Evolutionary conservation across 2,329 filamentous ascomycete genomes (phyloP).

Genomic region (Penicillium sp.): DNA sequence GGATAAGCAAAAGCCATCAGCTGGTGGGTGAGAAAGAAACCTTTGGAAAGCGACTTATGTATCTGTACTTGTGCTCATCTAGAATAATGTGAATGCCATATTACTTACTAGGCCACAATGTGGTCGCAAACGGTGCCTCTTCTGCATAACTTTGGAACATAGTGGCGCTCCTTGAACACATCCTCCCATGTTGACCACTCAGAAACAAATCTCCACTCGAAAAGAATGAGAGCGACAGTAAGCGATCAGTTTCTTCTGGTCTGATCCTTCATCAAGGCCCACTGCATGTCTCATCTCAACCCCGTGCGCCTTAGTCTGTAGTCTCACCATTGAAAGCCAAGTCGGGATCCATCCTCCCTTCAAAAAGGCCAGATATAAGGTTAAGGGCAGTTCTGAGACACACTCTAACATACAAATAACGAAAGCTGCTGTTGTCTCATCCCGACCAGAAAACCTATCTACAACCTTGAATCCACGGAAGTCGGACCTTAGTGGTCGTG

Average conservation of each 20-base stretch:
- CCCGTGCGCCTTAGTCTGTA: background rate
- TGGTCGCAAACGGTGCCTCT: background rate
- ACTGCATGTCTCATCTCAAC: background rate
- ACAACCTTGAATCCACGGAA: slow-evolving; percentile 4
- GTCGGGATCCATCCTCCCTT: background rate
- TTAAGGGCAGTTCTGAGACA: background rate
- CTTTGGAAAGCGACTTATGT: background rate
- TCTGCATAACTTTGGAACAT: background rate
- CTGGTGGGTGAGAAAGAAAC: background rate
- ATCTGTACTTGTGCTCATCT: slow-evolving; percentile 3
- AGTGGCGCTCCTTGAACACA: background rate
- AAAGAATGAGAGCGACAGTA: background rate
- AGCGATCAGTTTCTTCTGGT: background rate
- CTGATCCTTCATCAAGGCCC: background rate
- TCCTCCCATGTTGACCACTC: background rate
- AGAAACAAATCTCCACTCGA: background rate
- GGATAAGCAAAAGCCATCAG: background rate
- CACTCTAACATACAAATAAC: background rate
- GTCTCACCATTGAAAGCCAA: background rate
- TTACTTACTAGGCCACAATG: background rate
- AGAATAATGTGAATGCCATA: background rate
- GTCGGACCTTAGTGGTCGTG: background rate
- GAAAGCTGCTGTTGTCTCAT: background rate
- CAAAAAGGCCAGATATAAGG: background rate
- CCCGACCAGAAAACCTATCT: background rate